Evolutionary conservation across 495 filamentous ascomycete genomes (phyloP), one percentile per base, ranked within the genome.

Genomic region (Hypoxylon lenormandii): DNA sequence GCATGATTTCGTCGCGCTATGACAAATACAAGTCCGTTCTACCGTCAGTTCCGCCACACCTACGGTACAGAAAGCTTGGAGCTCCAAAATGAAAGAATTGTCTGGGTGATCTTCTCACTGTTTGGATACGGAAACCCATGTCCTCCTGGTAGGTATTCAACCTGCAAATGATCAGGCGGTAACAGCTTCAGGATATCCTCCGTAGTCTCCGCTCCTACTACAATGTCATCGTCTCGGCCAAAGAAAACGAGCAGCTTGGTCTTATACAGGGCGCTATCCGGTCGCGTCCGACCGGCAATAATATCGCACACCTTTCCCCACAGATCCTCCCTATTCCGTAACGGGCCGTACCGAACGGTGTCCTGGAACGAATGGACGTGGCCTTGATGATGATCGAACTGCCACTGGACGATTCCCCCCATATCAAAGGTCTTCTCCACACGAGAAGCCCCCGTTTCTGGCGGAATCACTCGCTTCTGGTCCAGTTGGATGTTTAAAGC

Each of bases 371-470:
- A 64, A 36, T 70, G 54, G 13, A 71, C 13, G 15, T 76, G 74
- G 18, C 76, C 76, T 59, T 72, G 52, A 46, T 78, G 75, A 18
- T 74, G 30, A 13, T 74, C 73, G 18, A 74, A 73, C 46, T 78
- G 76, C 75, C 75, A 78, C 45, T 76, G 62, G 13, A 76, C 33
- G 28, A 72, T 52, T 5, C 23, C 54, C 36, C 58, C 28, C 40
- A 77, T 65, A 18, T 70, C 66, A 8, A 65, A 70, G 19, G 0
- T 51, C 36, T 57, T 65, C 55, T 61, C 66, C 12, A 65, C 55
- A 11, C 60, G 54, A 21, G 53, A 55, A 40, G 60, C 54, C 10
- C 49, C 48, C 13, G 1, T 60, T 37, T 54, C 37, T 18, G 28
- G 23, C 13, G 54, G 36, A 43, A 28, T 26, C 48, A 33, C 36